Evolutionary conservation across 164 flowering plant genomes (phyloP), one percentile per base, ranked within the genome.

Genomic region (Amborella trichopoda): DNA sequence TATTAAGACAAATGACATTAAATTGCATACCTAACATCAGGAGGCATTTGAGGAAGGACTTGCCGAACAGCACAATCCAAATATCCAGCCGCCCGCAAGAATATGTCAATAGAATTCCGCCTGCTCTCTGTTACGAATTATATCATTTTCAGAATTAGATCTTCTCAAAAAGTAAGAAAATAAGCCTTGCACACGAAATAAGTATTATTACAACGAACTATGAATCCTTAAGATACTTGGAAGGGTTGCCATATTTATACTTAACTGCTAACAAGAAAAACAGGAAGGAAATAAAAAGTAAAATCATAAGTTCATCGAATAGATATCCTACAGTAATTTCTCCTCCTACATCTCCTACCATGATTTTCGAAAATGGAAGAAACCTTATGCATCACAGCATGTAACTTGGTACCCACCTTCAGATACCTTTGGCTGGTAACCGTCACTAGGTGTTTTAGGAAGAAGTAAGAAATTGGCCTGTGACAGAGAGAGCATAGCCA

Each of bases 71-170:
- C 93, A 69, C 77, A 91, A 52, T 87, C 99, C 53, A 91, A 68
- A 68, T 80, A 91, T 61, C 99, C 99, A 6, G 95, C 93, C 33
- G 86, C 96, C 70, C 77, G 86, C 52, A 91, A 54, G 64, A 91
- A 80, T 51, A 82, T 51, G 46, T 91, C 99, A 59, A 91, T 54
- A 21, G 90, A 71, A 33, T 80, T 70, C 46, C 80, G 58, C 57
- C 77, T 82, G 73, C 74, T 80, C 62, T 87, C 99, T 91, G 77
- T 52, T 18, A 23, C 11, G 46, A 46, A 60, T 32, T n/a, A n/a
- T n/a, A n/a, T n/a, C n/a, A n/a, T n/a, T n/a, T n/a, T n/a, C n/a
- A n/a, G n/a, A n/a, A n/a, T n/a, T n/a, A n/a, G n/a, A n/a, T n/a
- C n/a, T n/a, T n/a, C n/a, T n/a, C n/a, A n/a, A n/a, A n/a, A n/a